Percentiles rank a stretch among this genome's conserved stretches.
Evolutionary conservation across 169 alveolate species (phyloP).

Genomic region (Plasmodium adleri): DNA sequence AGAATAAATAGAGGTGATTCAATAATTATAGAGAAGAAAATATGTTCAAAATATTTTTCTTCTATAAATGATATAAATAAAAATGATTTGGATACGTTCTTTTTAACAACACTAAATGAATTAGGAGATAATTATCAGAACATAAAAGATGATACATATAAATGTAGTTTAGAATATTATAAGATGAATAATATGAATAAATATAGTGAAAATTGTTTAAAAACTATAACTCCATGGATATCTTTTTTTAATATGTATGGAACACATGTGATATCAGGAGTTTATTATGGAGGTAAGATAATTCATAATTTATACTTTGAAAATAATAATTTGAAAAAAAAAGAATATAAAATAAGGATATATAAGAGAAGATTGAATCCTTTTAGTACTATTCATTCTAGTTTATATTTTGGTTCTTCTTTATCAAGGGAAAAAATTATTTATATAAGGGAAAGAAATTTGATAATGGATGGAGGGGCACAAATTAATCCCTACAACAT

Average conservation of each 20-base stretch:
- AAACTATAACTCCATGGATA: constrained; percentile 87
- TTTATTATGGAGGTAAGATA: constrained; percentile 88
- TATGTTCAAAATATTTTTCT: constrained; percentile 87
- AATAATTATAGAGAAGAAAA: constrained; percentile 81
- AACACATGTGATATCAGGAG: constrained; percentile 86
- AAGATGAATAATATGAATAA: constrained; percentile 48
- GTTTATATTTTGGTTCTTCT: constrained; percentile 45
- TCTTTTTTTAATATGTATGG: constrained; percentile 86
- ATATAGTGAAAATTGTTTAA: constrained; percentile 79
- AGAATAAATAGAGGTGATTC: constrained; percentile 78
- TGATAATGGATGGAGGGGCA: constrained; percentile 40
- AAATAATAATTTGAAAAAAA: constrained; percentile 21
- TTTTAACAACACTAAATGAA: constrained; percentile 78
- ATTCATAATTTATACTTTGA: constrained; percentile 84
- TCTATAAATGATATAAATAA: constrained; percentile 76
- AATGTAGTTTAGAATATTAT: constrained; percentile 81
- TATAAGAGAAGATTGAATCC: constrained; percentile 48
- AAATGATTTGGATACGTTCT: constrained; percentile 76
- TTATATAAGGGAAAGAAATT: constrained; percentile 35
- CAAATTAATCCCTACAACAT: background rate
- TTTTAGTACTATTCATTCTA: constrained; percentile 13
- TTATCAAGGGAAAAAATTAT: constrained; percentile 36
- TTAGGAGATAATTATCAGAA: constrained; percentile 82
- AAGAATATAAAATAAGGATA: constrained; percentile 8
- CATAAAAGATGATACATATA: constrained; percentile 36